Conservation (phyloP, 2,329 filamentous ascomycete genomes). For the Davidsoniella neocaledoniae region DNA sequence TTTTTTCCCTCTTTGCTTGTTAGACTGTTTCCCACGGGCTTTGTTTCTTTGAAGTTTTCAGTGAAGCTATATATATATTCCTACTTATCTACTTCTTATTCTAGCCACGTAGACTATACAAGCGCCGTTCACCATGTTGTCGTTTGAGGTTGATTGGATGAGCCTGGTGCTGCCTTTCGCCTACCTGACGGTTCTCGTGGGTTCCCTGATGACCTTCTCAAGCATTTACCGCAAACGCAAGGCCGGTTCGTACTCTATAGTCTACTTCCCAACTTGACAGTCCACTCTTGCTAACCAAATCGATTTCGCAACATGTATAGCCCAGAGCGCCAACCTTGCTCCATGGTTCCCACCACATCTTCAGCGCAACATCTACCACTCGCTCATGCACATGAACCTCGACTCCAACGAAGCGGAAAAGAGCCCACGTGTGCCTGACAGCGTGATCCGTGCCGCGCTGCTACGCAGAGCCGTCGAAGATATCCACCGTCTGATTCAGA, state of each 20-base stretch:
- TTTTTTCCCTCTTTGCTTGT: not conserved
- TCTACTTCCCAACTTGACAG: conserved; percentile 1
- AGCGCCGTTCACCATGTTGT: conserved; percentile 25
- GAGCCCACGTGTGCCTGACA: conserved; percentile 56
- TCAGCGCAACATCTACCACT: conserved; percentile 87
- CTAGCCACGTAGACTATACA: not conserved
- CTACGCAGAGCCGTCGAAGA: conserved; percentile 82
- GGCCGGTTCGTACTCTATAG: conserved; percentile 39
- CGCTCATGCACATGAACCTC: conserved; percentile 64
- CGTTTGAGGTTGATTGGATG: conserved; percentile 53
- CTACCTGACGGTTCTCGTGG: conserved; percentile 75
- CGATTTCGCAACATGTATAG: conserved; percentile 23
- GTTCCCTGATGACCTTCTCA: conserved; percentile 82
- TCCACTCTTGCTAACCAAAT: conserved; percentile 11
- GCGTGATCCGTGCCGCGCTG: conserved; percentile 72
- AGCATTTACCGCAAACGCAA: conserved; percentile 87
- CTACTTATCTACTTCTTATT: not conserved
- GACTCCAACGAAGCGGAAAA: conserved; percentile 55
- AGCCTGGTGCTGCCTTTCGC: conserved; percentile 73
- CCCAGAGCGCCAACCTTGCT: conserved; percentile 65
- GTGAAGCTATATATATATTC: not conserved
- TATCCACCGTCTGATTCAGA: conserved; percentile 76
- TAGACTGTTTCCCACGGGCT: not conserved
- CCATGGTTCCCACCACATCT: conserved; percentile 90
- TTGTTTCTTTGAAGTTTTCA: not conserved